Conservation (phyloP, 2,329 filamentous ascomycete genomes). For the Colletotrichum nymphaeae region DNA sequence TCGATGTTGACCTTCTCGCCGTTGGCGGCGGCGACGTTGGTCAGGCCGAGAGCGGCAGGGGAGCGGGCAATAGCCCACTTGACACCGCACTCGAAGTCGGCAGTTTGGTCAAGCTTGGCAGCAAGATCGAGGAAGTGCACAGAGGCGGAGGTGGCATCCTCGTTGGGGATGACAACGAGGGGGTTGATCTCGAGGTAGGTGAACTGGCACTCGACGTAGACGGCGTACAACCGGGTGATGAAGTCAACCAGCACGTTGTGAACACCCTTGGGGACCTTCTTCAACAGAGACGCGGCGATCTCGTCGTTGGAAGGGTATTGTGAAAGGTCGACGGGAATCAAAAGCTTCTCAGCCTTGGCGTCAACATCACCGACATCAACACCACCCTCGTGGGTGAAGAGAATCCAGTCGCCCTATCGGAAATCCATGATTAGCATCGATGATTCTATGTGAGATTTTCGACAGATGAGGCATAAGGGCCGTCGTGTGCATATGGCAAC, state of each 20-base stretch:
- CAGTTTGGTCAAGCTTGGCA: conserved; percentile 98
- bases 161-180: conserved; percentile 96
- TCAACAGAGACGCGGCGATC: conserved; percentile 86
- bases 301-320: conserved; percentile 97
- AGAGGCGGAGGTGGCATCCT: conserved; percentile 88
- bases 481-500: conserved; percentile 11
- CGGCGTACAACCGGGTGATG: conserved; percentile 96
- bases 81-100: conserved; percentile 98
- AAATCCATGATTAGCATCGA: conserved; percentile 28
- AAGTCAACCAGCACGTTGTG: conserved; percentile 99
- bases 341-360: conserved; percentile 97
- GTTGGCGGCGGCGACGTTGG: conserved; percentile 70
- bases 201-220: conserved; percentile 99
- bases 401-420: conserved; percentile 94
- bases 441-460: not conserved
- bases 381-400: conserved; percentile 99
- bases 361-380: conserved; percentile 99
- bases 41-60: conserved; percentile 86
- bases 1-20: conserved; percentile 89
- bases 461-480: not conserved
- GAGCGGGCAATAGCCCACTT: conserved; percentile 99
- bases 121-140: conserved; percentile 99
- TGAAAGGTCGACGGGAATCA: conserved; percentile 94
- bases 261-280: conserved; percentile 92
- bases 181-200: conserved; percentile 99